A percentile compares a stretch with the other conserved stretches of the same genome.
Conservation (phyloP, 345 rosid species). For the Hibiscus trionum region DNA sequence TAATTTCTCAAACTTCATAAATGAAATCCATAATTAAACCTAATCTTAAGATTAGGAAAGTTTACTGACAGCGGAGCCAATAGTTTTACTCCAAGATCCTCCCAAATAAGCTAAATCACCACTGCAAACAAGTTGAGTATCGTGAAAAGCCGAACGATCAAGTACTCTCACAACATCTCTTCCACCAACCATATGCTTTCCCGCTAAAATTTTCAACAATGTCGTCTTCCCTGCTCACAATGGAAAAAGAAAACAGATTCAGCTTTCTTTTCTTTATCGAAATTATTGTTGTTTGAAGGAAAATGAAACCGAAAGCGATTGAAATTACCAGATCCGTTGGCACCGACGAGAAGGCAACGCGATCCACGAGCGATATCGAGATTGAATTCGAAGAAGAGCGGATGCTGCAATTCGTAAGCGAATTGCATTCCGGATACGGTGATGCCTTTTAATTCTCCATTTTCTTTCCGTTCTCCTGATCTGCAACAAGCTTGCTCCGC, state of each 20-base stretch:
- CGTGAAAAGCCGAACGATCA: constrained; percentile 77
- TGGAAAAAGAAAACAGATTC: neutral
- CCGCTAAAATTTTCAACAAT: constrained; percentile 63
- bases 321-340: constrained; percentile 80
- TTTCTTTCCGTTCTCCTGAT: constrained; percentile 12
- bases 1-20: no score
- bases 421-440: constrained; percentile 75
- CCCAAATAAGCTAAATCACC: constrained; percentile 89
- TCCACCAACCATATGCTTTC: constrained; percentile 97
- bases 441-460: constrained; percentile 34
- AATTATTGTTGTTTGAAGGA: neutral
- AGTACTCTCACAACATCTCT: constrained; percentile 70
- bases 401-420: constrained; percentile 52
- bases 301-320: neutral
- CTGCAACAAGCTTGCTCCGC: constrained; percentile 16
- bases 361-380: constrained; percentile 63
- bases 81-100: constrained; percentile 91
- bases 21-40: no score
- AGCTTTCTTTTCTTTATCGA: neutral
- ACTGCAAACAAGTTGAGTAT: constrained; percentile 71
- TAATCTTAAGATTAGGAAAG: neutral
- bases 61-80: constrained; percentile 75
- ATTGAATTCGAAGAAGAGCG: constrained; percentile 63
- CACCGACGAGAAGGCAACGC: constrained; percentile 89
- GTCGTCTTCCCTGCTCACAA: constrained; percentile 67